phyloP scores from a whole-genome alignment of 2,329 filamentous ascomycete genomes.

The Alternaria sp. region DNA sequence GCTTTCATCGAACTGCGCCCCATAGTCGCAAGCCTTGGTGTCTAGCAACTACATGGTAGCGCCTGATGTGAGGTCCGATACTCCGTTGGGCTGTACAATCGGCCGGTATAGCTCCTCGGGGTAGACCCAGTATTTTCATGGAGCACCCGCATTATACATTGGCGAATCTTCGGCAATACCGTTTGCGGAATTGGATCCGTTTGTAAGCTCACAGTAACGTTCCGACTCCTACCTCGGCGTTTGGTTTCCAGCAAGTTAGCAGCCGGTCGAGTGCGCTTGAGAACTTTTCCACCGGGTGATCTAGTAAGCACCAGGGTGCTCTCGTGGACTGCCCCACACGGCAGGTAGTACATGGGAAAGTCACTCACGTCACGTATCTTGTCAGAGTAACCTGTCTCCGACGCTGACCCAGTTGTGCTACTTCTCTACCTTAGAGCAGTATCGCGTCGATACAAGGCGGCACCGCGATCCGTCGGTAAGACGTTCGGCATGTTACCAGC shows the following conservation, averaged over 20 bases:
- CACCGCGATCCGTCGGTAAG: slow-evolving; percentile 11
- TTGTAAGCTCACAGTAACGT: slow-evolving; percentile 2
- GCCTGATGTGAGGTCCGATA: slow-evolving; percentile 9
- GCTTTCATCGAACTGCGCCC: slow-evolving; percentile 22
- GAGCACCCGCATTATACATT: slow-evolving; percentile 14
- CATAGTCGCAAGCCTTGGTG: slow-evolving; percentile 15
- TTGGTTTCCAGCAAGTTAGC: slow-evolving; percentile 1
- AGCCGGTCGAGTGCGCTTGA: background rate
- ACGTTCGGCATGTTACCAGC: background rate
- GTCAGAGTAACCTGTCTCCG: slow-evolving; percentile 6
- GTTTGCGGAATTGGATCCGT: slow-evolving; percentile 9
- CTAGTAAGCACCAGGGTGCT: slow-evolving; percentile 10
- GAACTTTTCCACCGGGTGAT: slow-evolving; percentile 14
- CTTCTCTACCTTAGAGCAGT: slow-evolving; percentile 2
- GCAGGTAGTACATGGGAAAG: slow-evolving; percentile 15
- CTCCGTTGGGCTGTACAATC: slow-evolving; percentile 20
- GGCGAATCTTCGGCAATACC: slow-evolving; percentile 33
- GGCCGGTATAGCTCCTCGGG: slow-evolving; percentile 5
- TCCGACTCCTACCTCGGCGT: slow-evolving; percentile 15
- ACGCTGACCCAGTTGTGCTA: slow-evolving; percentile 9
- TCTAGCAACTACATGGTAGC: slow-evolving; percentile 13
- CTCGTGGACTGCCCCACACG: slow-evolving; percentile 13
- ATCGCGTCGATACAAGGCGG: slow-evolving; percentile 13
- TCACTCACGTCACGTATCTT: slow-evolving; percentile 20
- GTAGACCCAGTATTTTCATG: slow-evolving; percentile 3